phyloP scores from a whole-genome alignment of 495 filamentous ascomycete genomes.

The Lichina pygmaea region DNA sequence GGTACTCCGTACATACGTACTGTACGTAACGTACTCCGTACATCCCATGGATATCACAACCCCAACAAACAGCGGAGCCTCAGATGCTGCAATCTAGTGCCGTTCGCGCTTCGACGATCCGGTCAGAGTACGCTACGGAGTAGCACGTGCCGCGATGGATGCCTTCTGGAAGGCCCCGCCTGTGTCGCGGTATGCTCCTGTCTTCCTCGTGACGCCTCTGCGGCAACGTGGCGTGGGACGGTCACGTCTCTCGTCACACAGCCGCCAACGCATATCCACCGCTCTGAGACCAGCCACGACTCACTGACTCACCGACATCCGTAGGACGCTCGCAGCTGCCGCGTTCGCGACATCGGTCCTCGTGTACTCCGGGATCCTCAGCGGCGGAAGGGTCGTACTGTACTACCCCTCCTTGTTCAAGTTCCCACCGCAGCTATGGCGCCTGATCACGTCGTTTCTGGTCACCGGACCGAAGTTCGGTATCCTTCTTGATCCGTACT shows the following conservation, averaged over 20 bases:
- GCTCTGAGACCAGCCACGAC: background rate
- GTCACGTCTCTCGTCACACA: background rate
- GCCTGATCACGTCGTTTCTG: conserved; percentile 42
- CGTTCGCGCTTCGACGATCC: no score
- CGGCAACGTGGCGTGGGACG: background rate
- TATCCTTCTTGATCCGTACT: conserved; percentile 65
- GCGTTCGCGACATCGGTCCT: conserved; percentile 34
- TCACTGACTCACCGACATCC: background rate
- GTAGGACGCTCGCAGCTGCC: conserved; percentile 44
- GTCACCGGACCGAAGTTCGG: conserved; percentile 32
- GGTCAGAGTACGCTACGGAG: no score
- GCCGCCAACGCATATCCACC: background rate
- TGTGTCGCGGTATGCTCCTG: conserved; percentile 30
- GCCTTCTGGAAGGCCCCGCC: conserved; percentile 45
- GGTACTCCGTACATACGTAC: no score
- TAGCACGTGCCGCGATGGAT: conserved; percentile 19
- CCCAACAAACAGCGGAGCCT: no score
- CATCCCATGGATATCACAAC: no score
- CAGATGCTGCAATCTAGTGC: no score
- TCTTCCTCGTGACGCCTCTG: background rate
- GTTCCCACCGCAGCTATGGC: conserved; percentile 42
- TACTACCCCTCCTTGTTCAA: conserved; percentile 24
- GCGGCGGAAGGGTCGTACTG: conserved; percentile 28
- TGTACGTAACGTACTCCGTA: no score
- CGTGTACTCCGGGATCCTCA: conserved; percentile 31